A percentile compares a stretch with the other conserved stretches of the same genome.
phyloP scores from a whole-genome alignment of 257 asterid species.

The Gentiana macrophylla region DNA sequence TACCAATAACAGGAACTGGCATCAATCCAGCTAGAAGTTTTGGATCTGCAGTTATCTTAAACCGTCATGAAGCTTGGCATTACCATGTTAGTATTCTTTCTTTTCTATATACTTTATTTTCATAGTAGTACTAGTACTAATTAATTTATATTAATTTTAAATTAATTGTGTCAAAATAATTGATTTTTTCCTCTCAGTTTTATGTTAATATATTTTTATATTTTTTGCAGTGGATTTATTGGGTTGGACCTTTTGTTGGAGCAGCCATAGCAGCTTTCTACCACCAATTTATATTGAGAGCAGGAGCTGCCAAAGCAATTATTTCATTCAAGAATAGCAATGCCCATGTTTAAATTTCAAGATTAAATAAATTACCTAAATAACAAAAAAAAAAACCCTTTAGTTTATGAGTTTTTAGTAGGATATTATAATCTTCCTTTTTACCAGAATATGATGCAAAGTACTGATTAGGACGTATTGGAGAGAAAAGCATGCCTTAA shows the following conservation, averaged over 20 bases:
- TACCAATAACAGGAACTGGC: conserved; percentile 74
- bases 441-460: too few relatives aligned
- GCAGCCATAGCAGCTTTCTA: conserved; percentile 75
- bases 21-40: conserved; percentile 84
- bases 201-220: neutral
- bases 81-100: conserved; percentile 31
- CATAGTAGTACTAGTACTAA: too few relatives aligned
- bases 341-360: too few relatives aligned
- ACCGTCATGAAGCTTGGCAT: conserved; percentile 48
- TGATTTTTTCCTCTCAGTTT: neutral
- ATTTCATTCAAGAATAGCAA: conserved; percentile 57
- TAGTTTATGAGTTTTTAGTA: too few relatives aligned
- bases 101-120: neutral
- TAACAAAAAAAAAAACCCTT: too few relatives aligned
- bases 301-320: conserved; percentile 71
- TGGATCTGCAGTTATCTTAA: conserved; percentile 66
- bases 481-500: too few relatives aligned
- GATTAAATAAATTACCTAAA: too few relatives aligned
- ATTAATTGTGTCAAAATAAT: too few relatives aligned
- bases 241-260: conserved; percentile 73
- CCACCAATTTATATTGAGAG: conserved; percentile 64
- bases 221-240: conserved; percentile 56
- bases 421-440: too few relatives aligned
- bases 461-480: too few relatives aligned
- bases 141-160: too few relatives aligned